Base-by-base conservation (phyloP, 2,329 filamentous ascomycete genomes). In the Alternaria sp. region DNA sequence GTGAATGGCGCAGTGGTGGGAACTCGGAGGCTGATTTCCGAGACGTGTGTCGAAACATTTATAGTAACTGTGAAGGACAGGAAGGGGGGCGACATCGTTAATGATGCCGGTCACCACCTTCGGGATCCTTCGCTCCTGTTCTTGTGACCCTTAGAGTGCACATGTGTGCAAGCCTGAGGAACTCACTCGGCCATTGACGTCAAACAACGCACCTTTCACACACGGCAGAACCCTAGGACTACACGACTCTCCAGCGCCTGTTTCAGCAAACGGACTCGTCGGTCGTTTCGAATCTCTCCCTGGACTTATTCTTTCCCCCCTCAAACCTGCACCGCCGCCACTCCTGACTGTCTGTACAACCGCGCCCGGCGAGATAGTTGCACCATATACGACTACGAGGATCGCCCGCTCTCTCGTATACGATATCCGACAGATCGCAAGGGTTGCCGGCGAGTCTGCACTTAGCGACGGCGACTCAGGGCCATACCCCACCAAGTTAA, bases 401-500 rank as follows among this genome's bases (percentile, higher is more conserved):
- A 49, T 45, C 55, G 36, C 49, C 51, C 36, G 56, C 52, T 55
- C 50, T 51, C 57, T 54, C 52, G 55, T 63, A 62, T 63, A 64
- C 63, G 54, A 66, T 52, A 61, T 57, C 63, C 60, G 61, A 53
- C 59, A 60, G 45, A 59, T 61, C 61, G 54, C 60, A 45, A 55
- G 59, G 60, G 25, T 61, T 30, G 64, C 62, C 68, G 60, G 65
- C 66, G 63, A 62, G 50, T 57, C 67, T 52, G 61, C 60, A 55
- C 56, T 61, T 63, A 58, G 64, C 67, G 67, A 62, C 63, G 57
- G 62, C 63, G 63, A 61, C 61, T 61, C 67, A 69, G 66, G 67
- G 47, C 49, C 43, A 59, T 67, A 74, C 72, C 73, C 72, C 72
- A 67, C 72, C 72, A 68, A 73, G 63, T 66, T 60, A 49, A 68